phyloP scores from a whole-genome alignment of 805 yeast genomes.

The Tetrapisispora iriomotensis region DNA sequence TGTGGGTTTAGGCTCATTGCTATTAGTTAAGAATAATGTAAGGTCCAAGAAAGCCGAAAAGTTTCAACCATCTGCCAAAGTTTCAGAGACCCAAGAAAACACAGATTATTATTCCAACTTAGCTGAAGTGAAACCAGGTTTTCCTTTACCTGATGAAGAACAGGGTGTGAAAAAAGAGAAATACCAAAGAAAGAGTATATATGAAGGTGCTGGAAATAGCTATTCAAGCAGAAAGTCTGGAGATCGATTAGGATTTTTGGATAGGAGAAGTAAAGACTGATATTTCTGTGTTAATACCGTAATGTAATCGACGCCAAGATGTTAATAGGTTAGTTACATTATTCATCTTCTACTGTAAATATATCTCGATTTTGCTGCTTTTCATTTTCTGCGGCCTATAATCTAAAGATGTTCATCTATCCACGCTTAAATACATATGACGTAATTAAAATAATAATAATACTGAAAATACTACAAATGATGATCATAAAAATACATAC shows the following conservation, averaged over 20 bases:
- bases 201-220: conserved; percentile 58
- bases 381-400: no score
- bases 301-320: no score
- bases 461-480: no score
- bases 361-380: no score
- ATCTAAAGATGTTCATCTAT: no score
- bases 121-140: conserved; percentile 44
- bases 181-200: conserved; percentile 46
- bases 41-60: conserved; percentile 29
- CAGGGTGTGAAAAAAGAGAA: conserved; percentile 9
- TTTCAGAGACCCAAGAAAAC: conserved; percentile 5
- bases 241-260: conserved; percentile 33
- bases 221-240: conserved; percentile 49
- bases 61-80: conserved; percentile 28
- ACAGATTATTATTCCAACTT: conserved; percentile 26
- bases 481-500: no score
- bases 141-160: conserved; percentile 31
- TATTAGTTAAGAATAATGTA: conserved; percentile 23
- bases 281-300: neutral
- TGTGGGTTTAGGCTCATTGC: conserved; percentile 22
- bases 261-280: conserved; percentile 13
- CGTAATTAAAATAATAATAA: no score
- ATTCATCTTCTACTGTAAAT: no score
- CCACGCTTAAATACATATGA: no score
- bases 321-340: no score